Conservation (phyloP, 495 filamentous ascomycete species). For the Alectoria sarmentosa region DNA sequence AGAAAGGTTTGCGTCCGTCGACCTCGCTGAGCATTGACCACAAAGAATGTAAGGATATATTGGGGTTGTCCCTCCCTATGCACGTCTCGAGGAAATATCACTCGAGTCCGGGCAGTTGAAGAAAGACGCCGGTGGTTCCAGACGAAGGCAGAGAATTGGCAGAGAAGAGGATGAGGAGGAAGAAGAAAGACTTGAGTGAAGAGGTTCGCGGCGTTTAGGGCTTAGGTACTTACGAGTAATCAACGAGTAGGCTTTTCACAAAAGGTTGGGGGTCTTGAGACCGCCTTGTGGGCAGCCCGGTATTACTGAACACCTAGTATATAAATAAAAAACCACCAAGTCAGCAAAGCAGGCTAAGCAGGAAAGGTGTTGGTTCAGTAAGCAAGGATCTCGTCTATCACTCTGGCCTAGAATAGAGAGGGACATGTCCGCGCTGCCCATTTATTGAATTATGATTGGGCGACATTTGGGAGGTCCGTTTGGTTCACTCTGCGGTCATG, state of each 20-base stretch:
- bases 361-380: neutral
- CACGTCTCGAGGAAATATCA: slow-evolving; percentile 26
- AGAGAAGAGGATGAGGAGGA: neutral
- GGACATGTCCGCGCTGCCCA: neutral
- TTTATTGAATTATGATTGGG: neutral
- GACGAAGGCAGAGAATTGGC: neutral
- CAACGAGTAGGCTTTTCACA: too few species aligned
- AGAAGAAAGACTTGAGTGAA: neutral
- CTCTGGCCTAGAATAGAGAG: neutral
- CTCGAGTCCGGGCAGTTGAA: slow-evolving; percentile 27
- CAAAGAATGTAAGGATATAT: slow-evolving; percentile 14
- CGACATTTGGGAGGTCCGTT: neutral
- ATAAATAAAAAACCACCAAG: too few species aligned
- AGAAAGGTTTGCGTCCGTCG: slow-evolving; percentile 30
- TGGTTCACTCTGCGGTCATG: neutral
- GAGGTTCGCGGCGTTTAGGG: neutral
- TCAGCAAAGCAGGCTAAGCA: neutral
- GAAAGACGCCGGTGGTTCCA: neutral
- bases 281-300: neutral
- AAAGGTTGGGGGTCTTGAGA: slow-evolving; percentile 3
- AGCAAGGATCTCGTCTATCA: neutral
- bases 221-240: too few species aligned
- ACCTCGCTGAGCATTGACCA: slow-evolving; percentile 41
- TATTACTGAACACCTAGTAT: neutral
- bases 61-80: slow-evolving; percentile 10